Percentiles rank a stretch among this genome's conserved stretches.
Conservation (phyloP, 2,329 filamentous ascomycete species). For the Alternaria arbusti region DNA sequence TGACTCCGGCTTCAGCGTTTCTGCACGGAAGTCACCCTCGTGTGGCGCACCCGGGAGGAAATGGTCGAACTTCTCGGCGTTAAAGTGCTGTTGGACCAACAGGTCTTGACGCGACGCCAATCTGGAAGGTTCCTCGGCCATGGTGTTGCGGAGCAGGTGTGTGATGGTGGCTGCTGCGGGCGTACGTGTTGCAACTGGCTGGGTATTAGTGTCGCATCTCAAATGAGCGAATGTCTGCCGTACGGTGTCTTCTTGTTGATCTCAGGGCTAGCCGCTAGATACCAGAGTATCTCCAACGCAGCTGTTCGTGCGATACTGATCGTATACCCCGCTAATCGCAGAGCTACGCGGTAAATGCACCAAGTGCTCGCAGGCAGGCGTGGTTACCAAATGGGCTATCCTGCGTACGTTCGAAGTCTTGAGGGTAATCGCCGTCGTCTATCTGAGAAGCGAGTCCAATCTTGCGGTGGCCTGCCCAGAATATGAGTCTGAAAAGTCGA, state of each 20-base stretch:
- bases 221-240: neutral
- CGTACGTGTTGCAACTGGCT: neutral
- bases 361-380: neutral
- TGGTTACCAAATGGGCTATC: neutral
- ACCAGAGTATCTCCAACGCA: neutral
- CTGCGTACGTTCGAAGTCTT: neutral
- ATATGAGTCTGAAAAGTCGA: neutral
- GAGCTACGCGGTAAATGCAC: neutral
- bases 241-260: neutral
- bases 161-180: neutral
- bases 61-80: neutral
- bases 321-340: neutral
- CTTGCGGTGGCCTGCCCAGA: neutral
- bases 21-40: neutral
- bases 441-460: neutral
- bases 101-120: neutral
- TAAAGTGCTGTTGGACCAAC: neutral
- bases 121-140: neutral
- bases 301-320: neutral
- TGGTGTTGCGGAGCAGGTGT: neutral
- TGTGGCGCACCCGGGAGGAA: neutral
- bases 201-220: neutral
- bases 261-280: neutral
- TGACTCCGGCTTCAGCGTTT: neutral
- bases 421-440: neutral